Conservation (phyloP, 2,329 filamentous ascomycete species). For the Aureobasidium sp. region DNA sequence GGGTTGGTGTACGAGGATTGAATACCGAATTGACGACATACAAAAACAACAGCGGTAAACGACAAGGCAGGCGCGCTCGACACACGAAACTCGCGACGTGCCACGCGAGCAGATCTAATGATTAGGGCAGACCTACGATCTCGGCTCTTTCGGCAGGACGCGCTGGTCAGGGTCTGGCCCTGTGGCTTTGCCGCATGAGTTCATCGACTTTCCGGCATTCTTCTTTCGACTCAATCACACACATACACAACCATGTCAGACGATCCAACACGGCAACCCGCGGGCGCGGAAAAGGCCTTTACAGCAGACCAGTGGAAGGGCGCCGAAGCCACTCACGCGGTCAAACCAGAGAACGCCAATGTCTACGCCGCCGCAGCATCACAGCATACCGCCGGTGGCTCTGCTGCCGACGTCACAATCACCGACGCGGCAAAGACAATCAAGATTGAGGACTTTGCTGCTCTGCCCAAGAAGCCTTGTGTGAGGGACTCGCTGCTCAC, state of each 20-base stretch:
- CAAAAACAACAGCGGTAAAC: conserved; percentile 5
- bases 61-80: not conserved
- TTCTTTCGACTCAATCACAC: not conserved
- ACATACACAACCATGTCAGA: conserved; percentile 33
- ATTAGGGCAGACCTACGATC: not conserved
- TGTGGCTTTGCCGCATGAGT: conserved; percentile 6
- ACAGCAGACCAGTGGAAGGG: conserved; percentile 28
- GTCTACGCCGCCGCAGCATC: conserved; percentile 46
- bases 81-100: conserved; percentile 3
- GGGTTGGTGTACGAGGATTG: not conserved
- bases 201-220: not conserved
- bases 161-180: conserved; percentile 1
- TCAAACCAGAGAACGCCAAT: conserved; percentile 42
- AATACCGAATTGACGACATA: not conserved
- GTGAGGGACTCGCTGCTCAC: conserved; percentile 73
- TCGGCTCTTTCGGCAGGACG: not conserved
- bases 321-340: conserved; percentile 19
- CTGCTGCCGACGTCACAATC: conserved; percentile 46
- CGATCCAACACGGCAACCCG: conserved; percentile 33
- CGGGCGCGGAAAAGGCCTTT: conserved; percentile 24
- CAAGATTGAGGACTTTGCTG: conserved; percentile 59
- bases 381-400: conserved; percentile 53
- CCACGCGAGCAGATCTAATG: not conserved
- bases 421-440: conserved; percentile 59
- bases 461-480: conserved; percentile 72